These are phyloP conservation scores for Trichoderma sp. DNA, from an alignment of 2,329 filamentous ascomycete genomes.

Conservation along the genomic window DNA sequence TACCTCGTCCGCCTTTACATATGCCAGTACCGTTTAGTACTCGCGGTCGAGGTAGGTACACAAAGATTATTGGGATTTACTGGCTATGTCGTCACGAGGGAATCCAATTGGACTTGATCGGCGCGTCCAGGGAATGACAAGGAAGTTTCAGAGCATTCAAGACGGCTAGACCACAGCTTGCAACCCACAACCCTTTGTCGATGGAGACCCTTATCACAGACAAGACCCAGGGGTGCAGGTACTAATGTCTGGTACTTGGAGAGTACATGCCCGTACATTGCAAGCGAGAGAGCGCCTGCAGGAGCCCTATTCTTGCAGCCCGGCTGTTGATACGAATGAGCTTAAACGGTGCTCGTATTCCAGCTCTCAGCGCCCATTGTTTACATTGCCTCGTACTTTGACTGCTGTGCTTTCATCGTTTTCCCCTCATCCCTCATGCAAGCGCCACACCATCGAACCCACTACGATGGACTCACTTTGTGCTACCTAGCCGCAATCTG, in stretches of 20 bases:
- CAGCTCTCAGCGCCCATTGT: background rate
- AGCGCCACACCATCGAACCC: background rate
- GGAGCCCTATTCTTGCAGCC: background rate
- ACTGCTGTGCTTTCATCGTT: background rate
- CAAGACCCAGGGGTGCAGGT: slow-evolving; percentile 10
- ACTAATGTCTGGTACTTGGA: background rate
- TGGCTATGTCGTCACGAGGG: slow-evolving; percentile 21
- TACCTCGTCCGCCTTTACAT: background rate
- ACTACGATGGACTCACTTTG: background rate
- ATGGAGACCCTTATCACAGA: slow-evolving; percentile 16
- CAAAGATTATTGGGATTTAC: slow-evolving; percentile 14
- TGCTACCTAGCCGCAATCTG: background rate
- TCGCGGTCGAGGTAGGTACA: background rate
- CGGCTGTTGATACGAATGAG: background rate
- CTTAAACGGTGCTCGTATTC: background rate
- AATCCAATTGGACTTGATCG: slow-evolving; percentile 17
- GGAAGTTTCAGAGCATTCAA: slow-evolving; percentile 20
- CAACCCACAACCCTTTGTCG: slow-evolving; percentile 5
- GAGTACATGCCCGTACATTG: background rate
- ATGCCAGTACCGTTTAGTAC: background rate
- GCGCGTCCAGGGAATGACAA: slow-evolving; percentile 23
- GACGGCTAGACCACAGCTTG: slow-evolving; percentile 15
- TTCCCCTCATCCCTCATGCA: background rate
- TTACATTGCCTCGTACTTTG: background rate
- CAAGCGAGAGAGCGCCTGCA: background rate